These are phyloP conservation scores for Grosmannia huntii DNA, from an alignment of 2,329 filamentous ascomycete genomes.

Conservation along the genomic window DNA sequence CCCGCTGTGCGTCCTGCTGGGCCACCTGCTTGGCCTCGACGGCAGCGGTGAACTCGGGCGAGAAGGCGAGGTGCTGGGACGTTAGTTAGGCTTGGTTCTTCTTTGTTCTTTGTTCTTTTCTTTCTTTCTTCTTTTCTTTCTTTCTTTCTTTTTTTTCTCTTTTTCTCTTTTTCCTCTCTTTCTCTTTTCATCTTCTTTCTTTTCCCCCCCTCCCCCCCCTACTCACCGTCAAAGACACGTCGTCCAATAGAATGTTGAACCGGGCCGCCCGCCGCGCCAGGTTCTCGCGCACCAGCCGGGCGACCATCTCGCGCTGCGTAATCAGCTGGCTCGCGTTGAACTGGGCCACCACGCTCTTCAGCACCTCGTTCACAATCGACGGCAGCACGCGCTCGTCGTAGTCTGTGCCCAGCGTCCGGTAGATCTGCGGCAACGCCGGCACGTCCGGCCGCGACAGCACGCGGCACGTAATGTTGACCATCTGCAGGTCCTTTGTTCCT, in stretches of 20 bases:
- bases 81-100: background rate
- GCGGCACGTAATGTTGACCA: constrained; percentile 99
- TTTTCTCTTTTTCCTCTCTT: background rate
- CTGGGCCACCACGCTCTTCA: constrained; percentile 97
- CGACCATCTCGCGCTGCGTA: constrained; percentile 96
- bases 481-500: constrained; percentile 97
- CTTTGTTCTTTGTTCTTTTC: too few relatives aligned
- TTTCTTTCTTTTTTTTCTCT: too few relatives aligned
- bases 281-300: constrained; percentile 82
- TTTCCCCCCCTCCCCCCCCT: background rate
- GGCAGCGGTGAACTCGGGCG: constrained; percentile 59
- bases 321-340: constrained; percentile 98
- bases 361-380: constrained; percentile 95
- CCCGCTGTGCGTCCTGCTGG: constrained; percentile 89
- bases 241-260: constrained; percentile 95
- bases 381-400: constrained; percentile 96
- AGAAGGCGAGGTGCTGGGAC: constrained; percentile 55
- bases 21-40: constrained; percentile 65
- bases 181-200: background rate
- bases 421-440: constrained; percentile 87
- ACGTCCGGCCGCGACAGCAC: constrained; percentile 86
- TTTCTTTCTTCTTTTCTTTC: too few relatives aligned
- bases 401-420: constrained; percentile 83
- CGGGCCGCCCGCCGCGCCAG: constrained; percentile 78
- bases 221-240: constrained; percentile 87